A percentile compares a stretch with the other conserved stretches of the same genome.
These are phyloP conservation scores for Chaetomidium leptoderma DNA, from an alignment of 495 filamentous ascomycete genomes.

Conservation along the genomic window DNA sequence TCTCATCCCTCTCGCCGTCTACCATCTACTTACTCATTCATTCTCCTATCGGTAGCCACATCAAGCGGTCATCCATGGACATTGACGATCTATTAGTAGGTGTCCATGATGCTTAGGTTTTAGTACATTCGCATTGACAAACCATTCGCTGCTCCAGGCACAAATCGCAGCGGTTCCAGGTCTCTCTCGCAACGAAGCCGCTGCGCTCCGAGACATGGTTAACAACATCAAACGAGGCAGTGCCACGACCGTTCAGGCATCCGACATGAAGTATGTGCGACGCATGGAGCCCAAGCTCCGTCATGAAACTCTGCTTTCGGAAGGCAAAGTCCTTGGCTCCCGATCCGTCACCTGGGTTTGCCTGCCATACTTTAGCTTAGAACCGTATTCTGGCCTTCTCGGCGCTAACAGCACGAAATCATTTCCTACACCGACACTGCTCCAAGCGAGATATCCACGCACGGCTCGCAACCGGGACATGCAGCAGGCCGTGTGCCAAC, in stretches of 20 bases:
- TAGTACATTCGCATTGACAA: not conserved
- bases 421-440: constrained; percentile 34
- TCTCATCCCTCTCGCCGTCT: no score
- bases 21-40: not conserved
- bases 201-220: not conserved
- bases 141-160: not conserved
- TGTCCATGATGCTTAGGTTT: no score
- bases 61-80: constrained; percentile 7
- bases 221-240: not conserved
- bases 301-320: constrained; percentile 23
- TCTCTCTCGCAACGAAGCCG: not conserved
- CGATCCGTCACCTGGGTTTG: constrained; percentile 34
- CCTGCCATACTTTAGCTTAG: constrained; percentile 39
- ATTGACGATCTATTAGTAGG: constrained; percentile 9
- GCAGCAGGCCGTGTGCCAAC: constrained; percentile 38
- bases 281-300: constrained; percentile 33
- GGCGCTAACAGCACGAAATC: constrained; percentile 23
- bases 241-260: constrained; percentile 30
- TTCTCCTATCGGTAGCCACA: not conserved
- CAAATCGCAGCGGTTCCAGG: constrained; percentile 3
- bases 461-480: constrained; percentile 33
- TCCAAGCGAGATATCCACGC: constrained; percentile 36
- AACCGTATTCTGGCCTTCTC: constrained; percentile 32
- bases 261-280: constrained; percentile 22
- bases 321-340: constrained; percentile 18